Evolutionary conservation across 1,284 basidiomycete species (phyloP), one percentile per base, ranked within the genome.

Genomic region (Ustilago crameri): DNA sequence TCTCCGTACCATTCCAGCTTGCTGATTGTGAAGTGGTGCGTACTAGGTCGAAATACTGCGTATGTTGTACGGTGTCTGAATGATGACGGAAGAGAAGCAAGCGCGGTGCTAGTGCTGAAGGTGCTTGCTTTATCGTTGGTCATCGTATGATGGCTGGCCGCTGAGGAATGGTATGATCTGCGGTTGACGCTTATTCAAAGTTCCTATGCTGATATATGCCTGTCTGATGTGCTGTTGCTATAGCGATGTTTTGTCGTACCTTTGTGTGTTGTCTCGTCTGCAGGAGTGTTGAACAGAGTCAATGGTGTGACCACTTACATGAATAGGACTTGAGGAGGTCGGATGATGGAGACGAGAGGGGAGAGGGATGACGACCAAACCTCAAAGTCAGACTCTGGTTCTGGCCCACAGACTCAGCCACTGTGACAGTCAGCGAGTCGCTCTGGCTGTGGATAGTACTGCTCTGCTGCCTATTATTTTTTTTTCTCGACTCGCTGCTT

Each of bases 311-410:
- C 48, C 37, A 69, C 66, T 69, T 69, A 69, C 66, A 47, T 69
- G 51, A 9, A 42, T 62, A 62, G 59, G 66, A 69, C 66, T 69
- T 69, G 66, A 64, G 56, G 66, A 44, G 59, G 60, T 49, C 51
- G 48, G 67, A 56, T 61, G 67, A 70, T 70, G 67, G 42, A 51
- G 67, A 64, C 61, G 61, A 64, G 61, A 54, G 61, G 53, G 51
- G 56, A 57, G n/a, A 37, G 38, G 47, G 67, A 51, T 56, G 60
- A 55, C 56, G 66, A 69, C 66, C 37, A 64, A 50, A 52, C 50
- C 56, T 64, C 52, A 54, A 69, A 69, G 51, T 58, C 59, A 57
- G 59, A 40, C 41, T 42, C 54, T 63, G 47, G 26, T 46, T 54
- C 35, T 20, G 45, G 49, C 37, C 51, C 35, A 32, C 45, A 46